These are phyloP conservation scores for Tylopilus vinaceipallidus DNA, from an alignment of 768 basidiomycete genomes.

Conservation along the genomic window DNA sequence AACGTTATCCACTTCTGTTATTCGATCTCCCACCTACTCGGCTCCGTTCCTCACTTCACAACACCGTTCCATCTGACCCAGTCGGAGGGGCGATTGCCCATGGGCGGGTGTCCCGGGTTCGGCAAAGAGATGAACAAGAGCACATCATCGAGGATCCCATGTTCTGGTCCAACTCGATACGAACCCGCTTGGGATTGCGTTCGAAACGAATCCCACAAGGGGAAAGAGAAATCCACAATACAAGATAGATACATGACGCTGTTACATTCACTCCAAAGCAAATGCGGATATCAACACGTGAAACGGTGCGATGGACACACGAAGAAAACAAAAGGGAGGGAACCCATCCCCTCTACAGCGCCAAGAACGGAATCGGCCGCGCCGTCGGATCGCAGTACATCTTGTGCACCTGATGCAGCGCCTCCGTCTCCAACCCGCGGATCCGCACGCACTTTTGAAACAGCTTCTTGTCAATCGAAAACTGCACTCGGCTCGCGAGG, in stretches of 20 bases:
- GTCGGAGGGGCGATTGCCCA: too few species aligned
- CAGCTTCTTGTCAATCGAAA: constrained; percentile 68
- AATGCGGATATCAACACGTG: constrained; percentile 15
- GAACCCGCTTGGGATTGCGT: too few species aligned
- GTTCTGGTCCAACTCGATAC: too few species aligned
- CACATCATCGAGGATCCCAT: too few species aligned
- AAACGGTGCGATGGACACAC: not conserved
- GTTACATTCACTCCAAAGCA: constrained; percentile 19
- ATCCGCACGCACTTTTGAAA: constrained; percentile 74
- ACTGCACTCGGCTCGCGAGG: constrained; percentile 69
- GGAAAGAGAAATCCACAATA: constrained; percentile 11
- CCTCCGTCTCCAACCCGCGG: constrained; percentile 58
- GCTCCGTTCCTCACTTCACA: too few species aligned
- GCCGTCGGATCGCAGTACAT: constrained; percentile 33
- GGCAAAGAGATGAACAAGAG: too few species aligned
- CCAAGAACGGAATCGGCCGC: constrained; percentile 20
- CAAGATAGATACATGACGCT: constrained; percentile 24
- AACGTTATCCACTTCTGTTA: too few species aligned
- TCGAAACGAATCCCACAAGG: too few species aligned
- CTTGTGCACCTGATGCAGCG: constrained; percentile 46
- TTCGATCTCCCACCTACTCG: too few species aligned
- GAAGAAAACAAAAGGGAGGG: not conserved
- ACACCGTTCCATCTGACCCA: too few species aligned
- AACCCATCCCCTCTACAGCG: constrained; percentile 9
- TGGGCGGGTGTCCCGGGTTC: too few species aligned